Evolutionary conservation across 768 basidiomycete genomes (phyloP), one percentile per base, ranked within the genome.

Genomic region (Pulveroboletus sp.): DNA sequence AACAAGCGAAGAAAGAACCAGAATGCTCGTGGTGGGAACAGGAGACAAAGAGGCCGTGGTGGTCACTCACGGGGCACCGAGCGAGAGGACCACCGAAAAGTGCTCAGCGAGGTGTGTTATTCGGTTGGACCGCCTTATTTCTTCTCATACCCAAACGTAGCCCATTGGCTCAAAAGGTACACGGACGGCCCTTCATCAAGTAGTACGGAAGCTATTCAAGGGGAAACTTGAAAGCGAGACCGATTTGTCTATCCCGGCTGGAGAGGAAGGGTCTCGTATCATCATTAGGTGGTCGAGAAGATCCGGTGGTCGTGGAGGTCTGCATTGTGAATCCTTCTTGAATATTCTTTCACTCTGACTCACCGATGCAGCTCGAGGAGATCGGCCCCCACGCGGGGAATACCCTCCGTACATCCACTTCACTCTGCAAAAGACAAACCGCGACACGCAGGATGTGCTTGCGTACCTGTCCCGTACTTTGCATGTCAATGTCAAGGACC

Each of bases 381-480:
- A 74, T 44, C 76, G 77, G 35, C 60, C 72, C 21, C 72, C 79
- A 38, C 78, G 87, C 36, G 84, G 84, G 20, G 79, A 75, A 20
- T 87, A 81, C 55, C 88, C 88, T 49, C 88, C 87, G 0, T 99
- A 89, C 63, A 92, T 98, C 54, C 94, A 97, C 63, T 97, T 98
- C 67, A 97, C 91, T 1, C 72, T 99, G 29, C 94, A 95, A 64
- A 99, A 99, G 70, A 90, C 94, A 19, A 99, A 99, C 64, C 85
- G 97, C 37, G 97, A 99, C 62, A 97, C 93, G 4, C 94, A 97
- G 62, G 97, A 98, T 62, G 92, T 91, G 2, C 80, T 99, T 19
- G 76, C 81, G 2, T 76, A 94, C 58, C 71, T 99, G 27, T 75
- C 90, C 16, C 84, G 93, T 13, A 75, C 78, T 25, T 73, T 97